Evolutionary conservation across 768 basidiomycete genomes (phyloP).

Genomic region (Mycena pura): DNA sequence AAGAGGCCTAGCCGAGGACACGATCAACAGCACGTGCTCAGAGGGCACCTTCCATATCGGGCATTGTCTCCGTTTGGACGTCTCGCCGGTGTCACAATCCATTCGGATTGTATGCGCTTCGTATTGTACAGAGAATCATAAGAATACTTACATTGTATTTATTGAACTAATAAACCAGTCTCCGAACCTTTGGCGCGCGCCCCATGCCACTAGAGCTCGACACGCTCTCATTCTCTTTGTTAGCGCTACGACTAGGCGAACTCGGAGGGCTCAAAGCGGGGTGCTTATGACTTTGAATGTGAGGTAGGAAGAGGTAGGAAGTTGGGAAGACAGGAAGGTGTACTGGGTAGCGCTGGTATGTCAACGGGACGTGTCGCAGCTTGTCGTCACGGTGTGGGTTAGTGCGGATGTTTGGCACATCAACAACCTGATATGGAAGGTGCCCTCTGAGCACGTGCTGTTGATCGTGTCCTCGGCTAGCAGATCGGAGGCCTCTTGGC

Average conservation of each 20-base stretch:
- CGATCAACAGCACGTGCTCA: too few relatives aligned
- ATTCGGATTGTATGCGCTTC: conserved; percentile 1
- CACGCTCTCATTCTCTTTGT: conserved; percentile 1
- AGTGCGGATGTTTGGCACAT: too few relatives aligned
- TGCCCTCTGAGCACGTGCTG: too few relatives aligned
- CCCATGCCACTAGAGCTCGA: not conserved
- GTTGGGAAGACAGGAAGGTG: not conserved
- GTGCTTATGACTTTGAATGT: not conserved
- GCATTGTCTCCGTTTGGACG: conserved; percentile 3
- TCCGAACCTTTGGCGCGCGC: not conserved
- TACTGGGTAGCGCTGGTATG: not conserved
- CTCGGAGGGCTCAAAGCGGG: not conserved
- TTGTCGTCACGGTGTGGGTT: too few relatives aligned
- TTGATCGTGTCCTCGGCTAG: too few relatives aligned
- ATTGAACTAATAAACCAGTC: not conserved
- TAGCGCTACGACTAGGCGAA: not conserved
- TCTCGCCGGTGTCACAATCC: not conserved
- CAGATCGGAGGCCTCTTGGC: too few relatives aligned
- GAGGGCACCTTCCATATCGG: too few relatives aligned
- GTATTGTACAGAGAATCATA: not conserved
- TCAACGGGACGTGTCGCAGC: too few relatives aligned
- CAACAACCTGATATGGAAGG: too few relatives aligned
- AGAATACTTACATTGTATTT: not conserved
- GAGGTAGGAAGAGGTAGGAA: not conserved
- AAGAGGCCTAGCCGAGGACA: too few relatives aligned